Conservation (phyloP, 2,329 filamentous ascomycete species). For the Alternaria sp. region DNA sequence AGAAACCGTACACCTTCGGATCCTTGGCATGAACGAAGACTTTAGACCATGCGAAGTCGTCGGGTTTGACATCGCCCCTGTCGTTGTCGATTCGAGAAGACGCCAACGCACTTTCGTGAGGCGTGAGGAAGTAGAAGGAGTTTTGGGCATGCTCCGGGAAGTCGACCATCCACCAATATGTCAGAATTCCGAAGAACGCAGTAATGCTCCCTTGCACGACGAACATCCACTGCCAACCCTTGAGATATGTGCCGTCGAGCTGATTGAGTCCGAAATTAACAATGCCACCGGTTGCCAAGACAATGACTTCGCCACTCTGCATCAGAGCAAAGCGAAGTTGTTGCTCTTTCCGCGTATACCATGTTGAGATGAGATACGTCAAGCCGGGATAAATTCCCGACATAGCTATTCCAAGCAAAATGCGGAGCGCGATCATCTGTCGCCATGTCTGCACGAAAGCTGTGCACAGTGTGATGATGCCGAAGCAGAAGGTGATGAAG, state of each 20-base stretch:
- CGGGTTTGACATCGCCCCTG: constrained; percentile 64
- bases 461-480: constrained; percentile 70
- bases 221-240: constrained; percentile 71
- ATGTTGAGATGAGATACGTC: constrained; percentile 65
- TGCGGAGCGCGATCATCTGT: constrained; percentile 71
- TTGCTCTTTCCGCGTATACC: constrained; percentile 69
- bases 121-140: constrained; percentile 64
- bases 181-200: constrained; percentile 62
- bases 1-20: constrained; percentile 69
- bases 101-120: constrained; percentile 63
- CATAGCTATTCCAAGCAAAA: constrained; percentile 70
- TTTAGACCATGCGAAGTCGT: constrained; percentile 62
- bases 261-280: constrained; percentile 74
- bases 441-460: constrained; percentile 71
- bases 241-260: constrained; percentile 62
- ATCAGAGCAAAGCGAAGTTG: constrained; percentile 70
- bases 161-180: constrained; percentile 74
- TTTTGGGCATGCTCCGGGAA: constrained; percentile 67
- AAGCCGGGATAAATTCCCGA: constrained; percentile 50
- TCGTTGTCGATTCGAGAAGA: constrained; percentile 65
- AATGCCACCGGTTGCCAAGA: constrained; percentile 69
- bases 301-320: constrained; percentile 68
- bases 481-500: constrained; percentile 65
- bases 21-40: constrained; percentile 65
- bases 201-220: constrained; percentile 64